These are phyloP conservation scores for Balamuthia mandrillaris DNA, from an alignment of 208 protist species.

Conservation along the genomic window DNA sequence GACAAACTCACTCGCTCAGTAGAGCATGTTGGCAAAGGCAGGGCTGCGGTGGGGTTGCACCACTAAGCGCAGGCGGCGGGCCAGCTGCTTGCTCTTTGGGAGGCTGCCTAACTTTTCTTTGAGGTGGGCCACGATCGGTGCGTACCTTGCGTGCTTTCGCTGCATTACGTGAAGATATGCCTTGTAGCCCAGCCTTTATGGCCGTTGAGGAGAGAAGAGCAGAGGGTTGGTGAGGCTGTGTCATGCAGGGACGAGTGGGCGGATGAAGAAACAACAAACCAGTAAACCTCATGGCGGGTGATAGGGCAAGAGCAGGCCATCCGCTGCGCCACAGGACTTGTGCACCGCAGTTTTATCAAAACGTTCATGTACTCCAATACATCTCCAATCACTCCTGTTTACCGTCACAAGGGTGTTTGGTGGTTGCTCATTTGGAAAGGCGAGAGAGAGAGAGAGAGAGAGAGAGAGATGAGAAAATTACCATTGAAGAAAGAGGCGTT, in stretches of 20 bases:
- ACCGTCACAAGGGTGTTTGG: not conserved
- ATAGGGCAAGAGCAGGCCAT: slow-evolving; percentile 27
- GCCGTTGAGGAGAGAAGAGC: not conserved
- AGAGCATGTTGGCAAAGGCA: no score
- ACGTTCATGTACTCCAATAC: slow-evolving; percentile 12
- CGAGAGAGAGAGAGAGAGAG: no score
- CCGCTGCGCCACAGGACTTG: not conserved
- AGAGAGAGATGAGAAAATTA: not conserved
- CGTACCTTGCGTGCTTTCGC: not conserved
- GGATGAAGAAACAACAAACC: not conserved
- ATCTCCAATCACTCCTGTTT: not conserved
- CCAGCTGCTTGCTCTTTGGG: no score
- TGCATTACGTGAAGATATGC: not conserved
- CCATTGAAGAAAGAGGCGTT: slow-evolving; percentile 33
- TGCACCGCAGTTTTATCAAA: not conserved
- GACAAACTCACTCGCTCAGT: no score
- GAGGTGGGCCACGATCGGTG: not conserved
- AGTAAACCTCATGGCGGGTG: not conserved
- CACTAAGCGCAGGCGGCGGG: no score
- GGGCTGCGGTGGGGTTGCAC: no score
- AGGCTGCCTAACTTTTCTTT: no score
- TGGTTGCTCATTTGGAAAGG: not conserved
- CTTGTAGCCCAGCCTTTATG: slow-evolving; percentile 14
- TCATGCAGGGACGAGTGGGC: not conserved
- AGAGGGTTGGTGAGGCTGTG: not conserved